These are phyloP conservation scores for Colletotrichum sidae DNA, from an alignment of 2,329 filamentous ascomycete genomes.

Conservation along the genomic window DNA sequence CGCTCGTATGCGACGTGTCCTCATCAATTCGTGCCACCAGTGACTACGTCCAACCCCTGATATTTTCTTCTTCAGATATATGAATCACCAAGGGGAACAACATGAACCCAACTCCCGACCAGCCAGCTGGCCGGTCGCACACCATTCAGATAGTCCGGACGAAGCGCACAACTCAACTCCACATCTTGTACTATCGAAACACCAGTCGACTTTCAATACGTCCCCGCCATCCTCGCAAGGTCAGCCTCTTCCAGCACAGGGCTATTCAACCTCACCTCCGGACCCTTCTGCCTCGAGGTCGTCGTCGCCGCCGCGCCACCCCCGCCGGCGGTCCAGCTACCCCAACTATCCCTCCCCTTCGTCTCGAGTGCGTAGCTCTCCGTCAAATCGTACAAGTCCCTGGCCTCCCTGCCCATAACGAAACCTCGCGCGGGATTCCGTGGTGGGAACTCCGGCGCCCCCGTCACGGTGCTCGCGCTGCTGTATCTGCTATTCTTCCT, in stretches of 20 bases:
- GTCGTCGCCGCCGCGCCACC: conserved; percentile 3
- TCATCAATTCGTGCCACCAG: no score
- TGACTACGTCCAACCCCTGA: no score
- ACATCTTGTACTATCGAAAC: background rate
- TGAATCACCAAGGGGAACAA: no score
- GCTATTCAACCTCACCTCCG: conserved; percentile 37
- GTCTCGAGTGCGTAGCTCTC: conserved; percentile 46
- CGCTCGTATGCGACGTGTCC: no score
- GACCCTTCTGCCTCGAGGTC: conserved; percentile 25
- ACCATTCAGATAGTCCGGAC: background rate
- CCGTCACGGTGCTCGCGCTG: no score
- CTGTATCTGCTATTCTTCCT: no score
- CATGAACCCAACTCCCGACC: no score
- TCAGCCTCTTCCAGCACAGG: conserved; percentile 43
- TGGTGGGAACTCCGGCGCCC: conserved; percentile 29
- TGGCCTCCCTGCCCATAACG: conserved; percentile 40
- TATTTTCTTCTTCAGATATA: no score
- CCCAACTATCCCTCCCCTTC: conserved; percentile 49
- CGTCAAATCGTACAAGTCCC: conserved; percentile 46
- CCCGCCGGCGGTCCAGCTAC: conserved; percentile 44
- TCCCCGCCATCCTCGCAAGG: conserved; percentile 44
- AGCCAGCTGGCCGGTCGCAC: background rate
- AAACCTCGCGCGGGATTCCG: conserved; percentile 36
- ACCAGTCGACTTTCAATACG: conserved; percentile 34
- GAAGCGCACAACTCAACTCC: background rate